Percentiles rank a stretch among this genome's conserved stretches.
Conservation (phyloP, 306 rosid genomes). For the Luffa aegyptiaca region DNA sequence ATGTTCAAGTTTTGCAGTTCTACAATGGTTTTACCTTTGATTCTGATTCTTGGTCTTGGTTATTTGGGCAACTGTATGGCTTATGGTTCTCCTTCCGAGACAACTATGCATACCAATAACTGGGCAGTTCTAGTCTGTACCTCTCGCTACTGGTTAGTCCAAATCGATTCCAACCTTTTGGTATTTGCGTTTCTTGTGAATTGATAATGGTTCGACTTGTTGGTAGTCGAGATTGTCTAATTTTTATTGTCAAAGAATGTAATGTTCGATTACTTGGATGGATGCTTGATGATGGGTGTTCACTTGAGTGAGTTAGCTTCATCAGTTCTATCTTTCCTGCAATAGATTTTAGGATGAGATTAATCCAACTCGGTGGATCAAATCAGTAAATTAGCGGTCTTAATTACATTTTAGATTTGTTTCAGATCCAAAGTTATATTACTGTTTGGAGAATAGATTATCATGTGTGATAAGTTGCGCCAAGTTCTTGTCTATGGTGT, state of each 20-base stretch:
- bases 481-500: background rate
- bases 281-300: background rate
- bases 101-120: slow-evolving; percentile 74
- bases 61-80: slow-evolving; percentile 25
- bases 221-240: background rate
- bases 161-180: background rate
- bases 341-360: background rate
- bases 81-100: slow-evolving; percentile 30
- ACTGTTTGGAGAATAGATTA: background rate
- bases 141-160: slow-evolving; percentile 70
- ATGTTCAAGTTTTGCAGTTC: slow-evolving; percentile 18
- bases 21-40: slow-evolving; percentile 12
- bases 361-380: background rate
- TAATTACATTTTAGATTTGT: background rate
- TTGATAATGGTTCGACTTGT: background rate
- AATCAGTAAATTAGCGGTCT: background rate
- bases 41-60: slow-evolving; percentile 28
- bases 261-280: background rate
- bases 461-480: background rate
- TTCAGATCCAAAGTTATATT: background rate
- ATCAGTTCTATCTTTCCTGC: background rate
- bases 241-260: background rate
- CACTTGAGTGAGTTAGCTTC: background rate
- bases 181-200: background rate
- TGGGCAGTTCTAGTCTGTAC: slow-evolving; percentile 97